These are phyloP conservation scores for Alternaria metachromatica DNA, from an alignment of 2,329 filamentous ascomycete genomes.

Conservation along the genomic window DNA sequence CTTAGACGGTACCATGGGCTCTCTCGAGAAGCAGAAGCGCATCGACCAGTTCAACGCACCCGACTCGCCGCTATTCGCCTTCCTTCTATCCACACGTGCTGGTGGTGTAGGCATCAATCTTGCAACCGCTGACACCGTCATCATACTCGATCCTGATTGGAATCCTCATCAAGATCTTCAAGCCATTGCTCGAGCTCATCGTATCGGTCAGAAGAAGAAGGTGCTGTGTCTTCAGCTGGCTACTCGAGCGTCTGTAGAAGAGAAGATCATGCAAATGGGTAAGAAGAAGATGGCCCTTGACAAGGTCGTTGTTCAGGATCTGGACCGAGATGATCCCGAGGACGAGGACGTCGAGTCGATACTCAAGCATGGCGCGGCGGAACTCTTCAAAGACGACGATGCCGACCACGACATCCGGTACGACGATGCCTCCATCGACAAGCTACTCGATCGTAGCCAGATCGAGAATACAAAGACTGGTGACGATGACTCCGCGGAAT, in stretches of 20 bases:
- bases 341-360: constrained; percentile 85
- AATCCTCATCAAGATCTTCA: constrained; percentile 99
- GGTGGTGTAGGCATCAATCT: constrained; percentile 98
- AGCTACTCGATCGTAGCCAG: constrained; percentile 84
- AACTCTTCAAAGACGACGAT: constrained; percentile 80
- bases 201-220: constrained; percentile 95
- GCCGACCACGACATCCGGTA: constrained; percentile 78
- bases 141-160: constrained; percentile 96
- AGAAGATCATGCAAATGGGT: constrained; percentile 95
- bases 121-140: constrained; percentile 95
- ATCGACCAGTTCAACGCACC: constrained; percentile 94
- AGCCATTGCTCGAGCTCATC: constrained; percentile 89
- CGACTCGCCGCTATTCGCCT: constrained; percentile 82
- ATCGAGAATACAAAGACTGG: constrained; percentile 73
- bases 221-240: constrained; percentile 95
- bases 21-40: constrained; percentile 87
- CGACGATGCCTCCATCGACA: constrained; percentile 82
- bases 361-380: constrained; percentile 83
- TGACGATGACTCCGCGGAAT: constrained; percentile 72
- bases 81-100: constrained; percentile 90
- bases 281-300: constrained; percentile 96
- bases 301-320: constrained; percentile 89
- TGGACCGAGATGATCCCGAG: constrained; percentile 82
- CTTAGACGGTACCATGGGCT: constrained; percentile 82
- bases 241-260: constrained; percentile 86